Conservation (phyloP, 148 eudicot genomes). For the Limonium bicolor region DNA sequence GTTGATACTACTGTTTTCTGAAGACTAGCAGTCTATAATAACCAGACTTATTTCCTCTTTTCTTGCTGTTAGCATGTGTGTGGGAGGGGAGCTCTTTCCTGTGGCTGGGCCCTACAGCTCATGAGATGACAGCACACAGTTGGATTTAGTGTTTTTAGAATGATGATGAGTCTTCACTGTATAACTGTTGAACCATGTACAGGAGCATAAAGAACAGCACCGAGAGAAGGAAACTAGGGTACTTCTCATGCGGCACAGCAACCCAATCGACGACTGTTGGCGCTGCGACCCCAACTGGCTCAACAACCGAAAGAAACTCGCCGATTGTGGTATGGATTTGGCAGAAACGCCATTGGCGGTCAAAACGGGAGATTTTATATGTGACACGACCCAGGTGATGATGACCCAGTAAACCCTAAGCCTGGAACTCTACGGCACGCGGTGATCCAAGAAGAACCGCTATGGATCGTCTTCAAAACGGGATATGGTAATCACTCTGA, state of each 20-base stretch:
- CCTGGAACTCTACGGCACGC: conserved; percentile 89
- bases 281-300: conserved; percentile 72
- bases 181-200: conserved; percentile 5
- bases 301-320: conserved; percentile 59
- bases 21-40: no score
- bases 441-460: conserved; percentile 60
- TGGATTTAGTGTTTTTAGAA: neutral
- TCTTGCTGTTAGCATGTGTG: no score
- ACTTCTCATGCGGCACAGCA: conserved; percentile 70
- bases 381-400: conserved; percentile 53
- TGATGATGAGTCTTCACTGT: neutral
- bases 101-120: no score
- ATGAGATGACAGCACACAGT: no score
- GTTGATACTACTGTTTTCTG: no score
- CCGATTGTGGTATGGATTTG: conserved; percentile 79
- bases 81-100: no score
- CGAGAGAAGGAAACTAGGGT: conserved; percentile 65
- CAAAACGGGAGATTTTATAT: conserved; percentile 66
- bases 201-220: conserved; percentile 80
- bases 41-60: no score
- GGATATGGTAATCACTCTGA: conserved; percentile 67
- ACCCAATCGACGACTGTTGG: conserved; percentile 92
- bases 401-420: conserved; percentile 65
- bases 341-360: conserved; percentile 80
- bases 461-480: conserved; percentile 78